Percentiles rank a stretch among this genome's conserved stretches.
These are phyloP conservation scores for Fomitiporia mediterranea DNA, from an alignment of 1,284 basidiomycete genomes.

Conservation along the genomic window DNA sequence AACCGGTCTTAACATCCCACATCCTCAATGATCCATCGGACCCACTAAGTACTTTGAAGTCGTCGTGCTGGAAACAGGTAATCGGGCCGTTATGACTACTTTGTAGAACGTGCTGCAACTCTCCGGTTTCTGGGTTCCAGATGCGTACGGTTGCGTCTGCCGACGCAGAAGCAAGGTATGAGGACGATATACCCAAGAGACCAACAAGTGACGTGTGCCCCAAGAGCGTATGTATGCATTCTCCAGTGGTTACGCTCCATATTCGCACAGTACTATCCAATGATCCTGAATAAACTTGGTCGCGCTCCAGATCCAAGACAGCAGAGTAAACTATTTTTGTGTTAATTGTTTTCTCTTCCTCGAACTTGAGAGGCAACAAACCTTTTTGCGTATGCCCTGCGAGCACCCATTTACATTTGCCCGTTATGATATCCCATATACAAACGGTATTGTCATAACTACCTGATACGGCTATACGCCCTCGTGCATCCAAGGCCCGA, in stretches of 20 bases:
- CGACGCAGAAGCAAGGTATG: conserved; percentile 86
- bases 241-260: conserved; percentile 82
- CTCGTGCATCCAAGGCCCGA: conserved; percentile 85
- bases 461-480: conserved; percentile 86
- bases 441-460: conserved; percentile 93
- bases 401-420: conserved; percentile 75
- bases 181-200: conserved; percentile 81
- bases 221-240: conserved; percentile 75
- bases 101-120: conserved; percentile 73
- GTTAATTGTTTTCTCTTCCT: not conserved
- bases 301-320: conserved; percentile 77
- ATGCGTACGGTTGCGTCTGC: conserved; percentile 90
- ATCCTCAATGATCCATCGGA: conserved; percentile 95
- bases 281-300: conserved; percentile 89
- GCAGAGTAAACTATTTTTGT: conserved; percentile 76
- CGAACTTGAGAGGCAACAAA: conserved; percentile 30
- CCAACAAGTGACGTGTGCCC: conserved; percentile 90
- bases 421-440: conserved; percentile 93
- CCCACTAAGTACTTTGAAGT: conserved; percentile 91
- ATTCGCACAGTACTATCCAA: conserved; percentile 95
- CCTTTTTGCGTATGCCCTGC: conserved; percentile 90
- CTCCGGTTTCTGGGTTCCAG: conserved; percentile 85
- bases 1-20: conserved; percentile 89
- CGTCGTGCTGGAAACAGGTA: conserved; percentile 96
- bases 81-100: conserved; percentile 93